phyloP scores from a whole-genome alignment of 2,329 filamentous ascomycete species.

The Colletotrichum australisinense region DNA sequence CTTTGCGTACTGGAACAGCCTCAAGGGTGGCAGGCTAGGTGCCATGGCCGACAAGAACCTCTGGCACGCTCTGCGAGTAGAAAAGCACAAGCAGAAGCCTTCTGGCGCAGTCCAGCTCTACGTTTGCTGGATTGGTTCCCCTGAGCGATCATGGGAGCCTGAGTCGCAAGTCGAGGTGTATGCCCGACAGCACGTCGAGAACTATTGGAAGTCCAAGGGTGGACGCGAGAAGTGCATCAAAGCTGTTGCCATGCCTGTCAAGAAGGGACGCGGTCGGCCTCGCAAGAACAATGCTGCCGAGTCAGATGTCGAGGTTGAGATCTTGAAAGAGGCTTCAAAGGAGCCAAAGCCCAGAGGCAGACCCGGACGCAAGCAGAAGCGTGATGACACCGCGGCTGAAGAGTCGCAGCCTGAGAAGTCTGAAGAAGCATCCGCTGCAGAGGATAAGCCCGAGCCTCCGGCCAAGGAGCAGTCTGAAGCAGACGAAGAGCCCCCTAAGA shows the following conservation, averaged over 20 bases:
- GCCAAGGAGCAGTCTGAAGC: not conserved
- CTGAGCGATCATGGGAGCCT: conserved; percentile 35
- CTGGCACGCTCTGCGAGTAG: conserved; percentile 36
- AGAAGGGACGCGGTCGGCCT: conserved; percentile 25
- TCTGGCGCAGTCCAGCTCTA: conserved; percentile 18
- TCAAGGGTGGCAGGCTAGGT: conserved; percentile 34
- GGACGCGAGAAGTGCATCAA: conserved; percentile 41
- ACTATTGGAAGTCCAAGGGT: conserved; percentile 47
- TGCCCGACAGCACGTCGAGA: conserved; percentile 32
- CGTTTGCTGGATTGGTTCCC: conserved; percentile 31
- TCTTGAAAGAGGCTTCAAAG: not conserved
- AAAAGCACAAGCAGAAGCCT: conserved; percentile 31
- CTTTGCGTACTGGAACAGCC: conserved; percentile 37
- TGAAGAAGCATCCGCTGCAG: not conserved
- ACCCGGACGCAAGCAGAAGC: not conserved
- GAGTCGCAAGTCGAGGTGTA: conserved; percentile 24
- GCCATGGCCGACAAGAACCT: conserved; percentile 32
- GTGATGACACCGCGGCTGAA: not conserved
- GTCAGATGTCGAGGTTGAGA: not conserved
- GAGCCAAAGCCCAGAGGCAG: not conserved
- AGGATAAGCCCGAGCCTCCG: not conserved
- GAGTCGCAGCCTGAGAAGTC: not conserved
- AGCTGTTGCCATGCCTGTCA: not conserved
- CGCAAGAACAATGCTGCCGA: not conserved
- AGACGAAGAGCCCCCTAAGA: conserved; percentile 22